phyloP scores from a whole-genome alignment of 2,329 filamentous ascomycete species.

The Xylariaceae sp. region DNA sequence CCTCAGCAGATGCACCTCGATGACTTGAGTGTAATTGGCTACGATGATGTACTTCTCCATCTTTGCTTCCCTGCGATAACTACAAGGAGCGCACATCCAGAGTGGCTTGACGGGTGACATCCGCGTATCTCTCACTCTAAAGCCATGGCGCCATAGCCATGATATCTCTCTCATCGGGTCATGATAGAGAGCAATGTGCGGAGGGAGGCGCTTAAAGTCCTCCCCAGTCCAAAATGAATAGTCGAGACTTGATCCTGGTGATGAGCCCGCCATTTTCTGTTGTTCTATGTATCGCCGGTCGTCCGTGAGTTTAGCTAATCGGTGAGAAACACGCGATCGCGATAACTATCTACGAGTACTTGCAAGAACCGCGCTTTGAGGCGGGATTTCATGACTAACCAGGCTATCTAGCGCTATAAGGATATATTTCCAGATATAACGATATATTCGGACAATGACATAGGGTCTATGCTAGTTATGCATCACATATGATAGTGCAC shows the following conservation, averaged over 20 bases:
- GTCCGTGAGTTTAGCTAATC: neutral
- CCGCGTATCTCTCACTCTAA: neutral
- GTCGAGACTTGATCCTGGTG: neutral
- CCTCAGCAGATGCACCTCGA: neutral
- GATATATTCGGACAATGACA: too few species aligned
- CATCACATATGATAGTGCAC: too few species aligned
- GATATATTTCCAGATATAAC: too few species aligned
- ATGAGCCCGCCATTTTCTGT: neutral
- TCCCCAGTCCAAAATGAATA: neutral
- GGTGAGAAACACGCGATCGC: too few species aligned
- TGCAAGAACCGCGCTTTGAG: too few species aligned
- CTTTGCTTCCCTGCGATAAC: neutral
- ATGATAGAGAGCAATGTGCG: neutral
- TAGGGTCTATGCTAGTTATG: too few species aligned
- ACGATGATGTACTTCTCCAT: neutral
- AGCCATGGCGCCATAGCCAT: neutral
- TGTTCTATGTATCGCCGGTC: neutral
- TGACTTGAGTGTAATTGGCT: neutral
- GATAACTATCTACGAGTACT: too few species aligned
- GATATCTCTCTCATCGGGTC: neutral
- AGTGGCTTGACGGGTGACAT: neutral
- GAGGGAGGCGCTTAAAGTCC: neutral
- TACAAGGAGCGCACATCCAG: neutral
- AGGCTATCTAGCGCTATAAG: too few species aligned
- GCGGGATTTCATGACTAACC: too few species aligned